A percentile compares a stretch with the other conserved stretches of the same genome.
Evolutionary conservation across 441 rosid genomes (phyloP).

Genomic region (Arabidopsis hybrid): DNA sequence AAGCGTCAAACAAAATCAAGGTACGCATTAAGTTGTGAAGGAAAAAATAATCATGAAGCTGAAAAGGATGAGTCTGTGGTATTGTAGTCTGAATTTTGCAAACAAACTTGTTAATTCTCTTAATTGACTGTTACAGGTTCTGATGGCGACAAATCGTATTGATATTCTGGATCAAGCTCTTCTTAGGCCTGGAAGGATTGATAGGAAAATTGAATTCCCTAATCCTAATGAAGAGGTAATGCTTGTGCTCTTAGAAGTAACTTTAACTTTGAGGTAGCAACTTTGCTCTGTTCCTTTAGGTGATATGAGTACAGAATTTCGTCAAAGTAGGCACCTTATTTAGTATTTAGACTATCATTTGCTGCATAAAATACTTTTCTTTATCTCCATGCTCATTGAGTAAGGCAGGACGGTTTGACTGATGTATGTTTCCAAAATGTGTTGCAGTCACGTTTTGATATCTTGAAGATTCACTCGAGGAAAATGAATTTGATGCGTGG

Average conservation of each 20-base stretch:
- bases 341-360: neutral
- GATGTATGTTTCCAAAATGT: constrained; percentile 5
- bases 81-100: neutral
- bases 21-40: constrained; percentile 40
- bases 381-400: neutral
- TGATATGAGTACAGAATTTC: neutral
- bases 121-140: constrained; percentile 56
- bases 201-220: constrained; percentile 96
- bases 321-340: neutral
- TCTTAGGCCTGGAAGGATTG: constrained; percentile 94
- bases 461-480: constrained; percentile 86
- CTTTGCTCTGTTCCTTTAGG: neutral
- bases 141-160: constrained; percentile 97
- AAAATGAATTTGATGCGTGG: constrained; percentile 94
- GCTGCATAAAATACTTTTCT: neutral
- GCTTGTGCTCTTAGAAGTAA: neutral
- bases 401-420: constrained; percentile 12
- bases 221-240: constrained; percentile 93
- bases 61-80: neutral
- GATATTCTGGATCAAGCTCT: constrained; percentile 98
- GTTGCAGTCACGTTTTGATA: constrained; percentile 80
- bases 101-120: constrained; percentile 1
- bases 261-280: neutral
- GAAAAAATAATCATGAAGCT: constrained; percentile 7
- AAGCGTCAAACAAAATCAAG: constrained; percentile 98